Evolutionary conservation across 2,329 filamentous ascomycete species (phyloP).

Genomic region (Fusarium pseudoanthophilum): DNA sequence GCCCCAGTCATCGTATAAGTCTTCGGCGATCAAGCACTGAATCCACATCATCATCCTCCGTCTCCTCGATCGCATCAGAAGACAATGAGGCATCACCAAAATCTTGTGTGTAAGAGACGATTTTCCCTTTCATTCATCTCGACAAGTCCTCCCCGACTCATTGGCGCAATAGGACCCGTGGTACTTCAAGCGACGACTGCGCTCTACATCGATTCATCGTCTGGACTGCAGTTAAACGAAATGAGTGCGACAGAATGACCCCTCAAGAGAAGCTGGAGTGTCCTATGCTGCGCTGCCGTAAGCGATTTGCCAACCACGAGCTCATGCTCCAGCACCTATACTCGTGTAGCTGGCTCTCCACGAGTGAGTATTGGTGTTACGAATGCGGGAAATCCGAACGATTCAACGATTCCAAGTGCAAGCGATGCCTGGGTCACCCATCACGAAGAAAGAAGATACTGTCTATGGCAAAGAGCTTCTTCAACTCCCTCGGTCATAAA

Average conservation of each 20-base stretch:
- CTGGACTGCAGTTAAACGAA: conserved; percentile 67
- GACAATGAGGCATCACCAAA: conserved; percentile 40
- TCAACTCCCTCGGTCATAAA: conserved; percentile 63
- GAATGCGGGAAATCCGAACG: conserved; percentile 63
- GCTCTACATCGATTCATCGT: conserved; percentile 65
- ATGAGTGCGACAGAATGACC: conserved; percentile 60
- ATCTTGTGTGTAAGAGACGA: conserved; percentile 50
- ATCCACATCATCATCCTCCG: conserved; percentile 44
- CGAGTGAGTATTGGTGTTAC: conserved; percentile 67
- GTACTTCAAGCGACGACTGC: conserved; percentile 60
- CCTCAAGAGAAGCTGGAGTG: conserved; percentile 61
- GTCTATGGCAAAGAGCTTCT: conserved; percentile 64
- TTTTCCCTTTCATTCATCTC: conserved; percentile 6
- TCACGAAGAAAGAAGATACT: conserved; percentile 64
- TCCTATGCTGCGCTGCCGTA: conserved; percentile 62
- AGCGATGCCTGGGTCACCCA: conserved; percentile 60
- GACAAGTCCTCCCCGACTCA: conserved; percentile 21
- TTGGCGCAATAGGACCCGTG: conserved; percentile 53
- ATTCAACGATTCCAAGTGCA: conserved; percentile 63
- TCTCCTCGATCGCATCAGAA: conserved; percentile 40
- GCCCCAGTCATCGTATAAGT: conserved; percentile 48
- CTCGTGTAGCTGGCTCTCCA: conserved; percentile 58
- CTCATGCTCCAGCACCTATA: conserved; percentile 65
- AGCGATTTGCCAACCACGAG: conserved; percentile 63
- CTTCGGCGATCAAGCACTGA: conserved; percentile 47